These are phyloP conservation scores for Jatropha multifida DNA, from an alignment of 441 rosid species.

Conservation along the genomic window DNA sequence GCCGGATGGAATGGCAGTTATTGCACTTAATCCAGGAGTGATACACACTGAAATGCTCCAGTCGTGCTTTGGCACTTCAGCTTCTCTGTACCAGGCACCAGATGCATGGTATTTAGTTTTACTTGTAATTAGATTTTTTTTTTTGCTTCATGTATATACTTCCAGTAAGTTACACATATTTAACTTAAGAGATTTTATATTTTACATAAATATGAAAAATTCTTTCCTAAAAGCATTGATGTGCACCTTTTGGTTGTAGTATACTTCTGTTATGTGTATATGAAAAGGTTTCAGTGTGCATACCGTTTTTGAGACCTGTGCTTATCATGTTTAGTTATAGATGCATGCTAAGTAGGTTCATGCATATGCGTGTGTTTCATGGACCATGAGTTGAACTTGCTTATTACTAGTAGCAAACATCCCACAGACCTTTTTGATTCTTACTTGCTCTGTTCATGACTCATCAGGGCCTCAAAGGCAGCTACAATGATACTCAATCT, in stretches of 20 bases:
- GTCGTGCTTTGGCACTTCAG: conserved; percentile 86
- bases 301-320: neutral
- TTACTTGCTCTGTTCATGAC: neutral
- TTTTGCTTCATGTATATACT: too few relatives aligned
- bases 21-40: conserved; percentile 95
- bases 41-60: conserved; percentile 89
- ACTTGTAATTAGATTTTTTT: neutral
- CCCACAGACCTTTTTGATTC: neutral
- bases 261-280: too few relatives aligned
- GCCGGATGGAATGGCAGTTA: conserved; percentile 86
- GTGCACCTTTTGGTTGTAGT: too few relatives aligned
- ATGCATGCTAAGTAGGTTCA: neutral
- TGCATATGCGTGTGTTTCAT: neutral
- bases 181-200: too few relatives aligned
- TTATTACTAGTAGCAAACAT: neutral
- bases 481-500: conserved; percentile 86
- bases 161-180: too few relatives aligned
- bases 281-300: neutral
- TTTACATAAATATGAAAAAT: too few relatives aligned
- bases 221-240: too few relatives aligned
- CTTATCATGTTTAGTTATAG: neutral
- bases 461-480: conserved; percentile 82
- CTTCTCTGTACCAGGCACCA: conserved; percentile 82
- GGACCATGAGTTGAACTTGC: neutral
- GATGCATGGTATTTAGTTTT: conserved; percentile 66